A percentile compares a stretch with the other conserved stretches of the same genome.
phyloP scores from a whole-genome alignment of 106 monocot genomes.

The Narthecium ossifragum region DNA sequence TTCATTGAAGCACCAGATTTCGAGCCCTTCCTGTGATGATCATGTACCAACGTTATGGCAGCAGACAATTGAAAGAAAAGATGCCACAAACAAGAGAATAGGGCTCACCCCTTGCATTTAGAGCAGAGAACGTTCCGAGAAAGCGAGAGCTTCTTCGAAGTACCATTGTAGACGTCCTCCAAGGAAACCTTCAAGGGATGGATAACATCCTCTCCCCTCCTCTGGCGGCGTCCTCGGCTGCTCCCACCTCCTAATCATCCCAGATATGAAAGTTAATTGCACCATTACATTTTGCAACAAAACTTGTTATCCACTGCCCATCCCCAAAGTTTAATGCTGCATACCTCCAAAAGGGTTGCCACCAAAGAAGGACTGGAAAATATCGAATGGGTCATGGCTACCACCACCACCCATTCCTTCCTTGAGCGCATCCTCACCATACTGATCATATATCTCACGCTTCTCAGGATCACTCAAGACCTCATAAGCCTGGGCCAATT shows the following conservation, averaged over 20 bases:
- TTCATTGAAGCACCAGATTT: conserved; percentile 79
- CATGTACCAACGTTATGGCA: background rate
- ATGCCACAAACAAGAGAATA: background rate
- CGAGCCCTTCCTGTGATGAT: conserved; percentile 59
- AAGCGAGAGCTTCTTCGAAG: conserved; percentile 75
- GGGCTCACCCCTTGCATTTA: conserved; percentile 71
- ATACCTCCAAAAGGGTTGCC: conserved; percentile 75
- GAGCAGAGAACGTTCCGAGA: conserved; percentile 75
- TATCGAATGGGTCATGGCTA: conserved; percentile 70
- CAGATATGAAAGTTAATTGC: too few relatives aligned
- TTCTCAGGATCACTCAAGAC: conserved; percentile 90
- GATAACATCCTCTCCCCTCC: conserved; percentile 80
- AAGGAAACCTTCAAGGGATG: conserved; percentile 78
- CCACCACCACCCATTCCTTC: conserved; percentile 87
- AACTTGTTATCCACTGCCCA: too few relatives aligned
- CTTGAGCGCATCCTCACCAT: conserved; percentile 92
- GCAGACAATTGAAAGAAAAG: background rate
- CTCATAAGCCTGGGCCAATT: conserved; percentile 81
- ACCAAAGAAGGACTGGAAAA: conserved; percentile 88
- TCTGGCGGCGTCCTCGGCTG: conserved; percentile 76
- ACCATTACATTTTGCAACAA: too few relatives aligned
- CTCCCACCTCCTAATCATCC: conserved; percentile 39
- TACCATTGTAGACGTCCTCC: conserved; percentile 78
- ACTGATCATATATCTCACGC: conserved; percentile 85
- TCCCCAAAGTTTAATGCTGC: too few relatives aligned